Conservation (phyloP, 2,329 filamentous ascomycete species). For the Teratosphaeria viscida region DNA sequence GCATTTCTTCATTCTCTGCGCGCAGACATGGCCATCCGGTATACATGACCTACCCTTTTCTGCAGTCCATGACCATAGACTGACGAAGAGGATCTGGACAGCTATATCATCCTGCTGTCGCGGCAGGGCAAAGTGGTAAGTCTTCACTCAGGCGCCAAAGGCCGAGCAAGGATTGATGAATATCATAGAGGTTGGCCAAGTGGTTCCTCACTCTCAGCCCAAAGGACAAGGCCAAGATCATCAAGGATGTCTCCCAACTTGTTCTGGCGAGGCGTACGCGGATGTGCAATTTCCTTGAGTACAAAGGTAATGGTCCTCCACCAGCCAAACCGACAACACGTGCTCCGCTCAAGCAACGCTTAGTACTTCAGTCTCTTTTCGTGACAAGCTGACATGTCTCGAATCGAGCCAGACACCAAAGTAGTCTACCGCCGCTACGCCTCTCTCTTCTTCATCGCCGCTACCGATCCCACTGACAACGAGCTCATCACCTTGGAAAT, state of each 20-base stretch:
- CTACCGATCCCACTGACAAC: slow-evolving; percentile 93
- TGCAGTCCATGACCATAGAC: neutral
- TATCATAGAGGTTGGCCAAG: slow-evolving; percentile 78
- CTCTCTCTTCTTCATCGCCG: slow-evolving; percentile 97
- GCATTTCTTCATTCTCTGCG: neutral
- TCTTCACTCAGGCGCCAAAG: slow-evolving; percentile 13
- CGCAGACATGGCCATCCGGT: slow-evolving; percentile 45
- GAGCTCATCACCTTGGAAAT: slow-evolving; percentile 97
- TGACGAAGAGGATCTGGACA: slow-evolving; percentile 30
- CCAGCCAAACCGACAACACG: slow-evolving; percentile 3
- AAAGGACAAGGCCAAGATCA: slow-evolving; percentile 98
- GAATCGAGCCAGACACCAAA: slow-evolving; percentile 64
- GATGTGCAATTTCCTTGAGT: slow-evolving; percentile 99
- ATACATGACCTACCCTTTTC: slow-evolving; percentile 14
- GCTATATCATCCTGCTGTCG: slow-evolving; percentile 94
- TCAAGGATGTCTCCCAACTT: slow-evolving; percentile 98
- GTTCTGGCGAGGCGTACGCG: slow-evolving; percentile 90
- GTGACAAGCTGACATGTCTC: neutral
- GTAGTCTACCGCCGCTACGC: slow-evolving; percentile 98
- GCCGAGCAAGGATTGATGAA: neutral
- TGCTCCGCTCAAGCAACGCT: slow-evolving; percentile 1
- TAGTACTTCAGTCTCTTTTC: neutral
- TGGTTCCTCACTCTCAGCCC: slow-evolving; percentile 98
- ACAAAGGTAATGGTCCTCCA: slow-evolving; percentile 61
- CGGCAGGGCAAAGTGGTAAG: slow-evolving; percentile 98